These are phyloP conservation scores for Symbiotaphrina buchneri DNA, from an alignment of 495 filamentous ascomycete genomes.

Conservation along the genomic window DNA sequence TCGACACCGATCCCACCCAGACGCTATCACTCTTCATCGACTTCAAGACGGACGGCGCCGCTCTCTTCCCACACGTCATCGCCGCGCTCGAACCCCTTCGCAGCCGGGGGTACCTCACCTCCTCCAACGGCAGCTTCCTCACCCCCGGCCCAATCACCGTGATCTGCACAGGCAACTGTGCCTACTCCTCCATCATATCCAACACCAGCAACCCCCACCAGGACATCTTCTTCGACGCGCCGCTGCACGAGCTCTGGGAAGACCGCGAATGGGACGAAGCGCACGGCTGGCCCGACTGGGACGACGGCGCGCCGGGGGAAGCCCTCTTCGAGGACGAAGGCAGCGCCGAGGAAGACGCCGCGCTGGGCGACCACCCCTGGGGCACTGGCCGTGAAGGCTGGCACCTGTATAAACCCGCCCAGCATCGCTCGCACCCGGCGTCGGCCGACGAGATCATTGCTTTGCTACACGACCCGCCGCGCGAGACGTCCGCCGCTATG, in stretches of 20 bases:
- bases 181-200: slow-evolving; percentile 30
- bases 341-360: slow-evolving; percentile 6
- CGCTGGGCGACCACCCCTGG: neutral
- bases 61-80: slow-evolving; percentile 18
- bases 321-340: slow-evolving; percentile 6
- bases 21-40: slow-evolving; percentile 53
- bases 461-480: too few species aligned
- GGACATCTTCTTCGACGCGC: slow-evolving; percentile 49
- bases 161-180: slow-evolving; percentile 61
- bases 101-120: slow-evolving; percentile 33
- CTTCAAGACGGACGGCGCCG: slow-evolving; percentile 22
- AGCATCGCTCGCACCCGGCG: too few species aligned
- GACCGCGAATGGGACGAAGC: slow-evolving; percentile 6
- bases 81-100: slow-evolving; percentile 41
- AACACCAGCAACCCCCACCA: slow-evolving; percentile 28
- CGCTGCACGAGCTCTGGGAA: slow-evolving; percentile 21
- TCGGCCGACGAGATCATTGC: too few species aligned
- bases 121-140: slow-evolving; percentile 25
- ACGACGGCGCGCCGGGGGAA: slow-evolving; percentile 4
- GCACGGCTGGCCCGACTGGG: slow-evolving; percentile 1
- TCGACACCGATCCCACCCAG: slow-evolving; percentile 31
- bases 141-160: slow-evolving; percentile 41
- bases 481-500: too few species aligned
- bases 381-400: too few species aligned
- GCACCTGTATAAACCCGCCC: too few species aligned